Conservation (phyloP, 2,329 filamentous ascomycete genomes). For the Cercospora citrullina region DNA sequence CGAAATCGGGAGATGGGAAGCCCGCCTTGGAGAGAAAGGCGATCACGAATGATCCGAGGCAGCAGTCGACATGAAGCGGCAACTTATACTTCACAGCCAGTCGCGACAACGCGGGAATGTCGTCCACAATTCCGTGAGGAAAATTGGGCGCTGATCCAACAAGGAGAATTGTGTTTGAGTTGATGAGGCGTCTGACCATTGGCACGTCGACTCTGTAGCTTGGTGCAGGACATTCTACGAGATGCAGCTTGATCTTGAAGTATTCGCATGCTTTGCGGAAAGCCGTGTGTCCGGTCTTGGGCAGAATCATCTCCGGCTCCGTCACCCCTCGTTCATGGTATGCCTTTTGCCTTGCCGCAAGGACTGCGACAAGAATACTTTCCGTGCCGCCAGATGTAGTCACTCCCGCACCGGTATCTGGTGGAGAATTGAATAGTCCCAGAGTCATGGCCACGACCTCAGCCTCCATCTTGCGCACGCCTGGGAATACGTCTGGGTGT, state of each 20-base stretch:
- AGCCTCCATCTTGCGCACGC: slow-evolving; percentile 98
- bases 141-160: slow-evolving; percentile 97
- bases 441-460: slow-evolving; percentile 92
- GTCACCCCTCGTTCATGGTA: slow-evolving; percentile 81
- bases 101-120: slow-evolving; percentile 80
- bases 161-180: slow-evolving; percentile 88
- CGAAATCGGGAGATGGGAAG: slow-evolving; percentile 83
- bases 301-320: slow-evolving; percentile 96
- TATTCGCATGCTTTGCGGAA: slow-evolving; percentile 95
- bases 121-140: slow-evolving; percentile 96
- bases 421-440: slow-evolving; percentile 77
- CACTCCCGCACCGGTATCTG: slow-evolving; percentile 75
- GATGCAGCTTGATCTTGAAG: slow-evolving; percentile 93
- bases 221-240: slow-evolving; percentile 83
- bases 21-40: slow-evolving; percentile 91
- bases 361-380: slow-evolving; percentile 92
- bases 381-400: slow-evolving; percentile 93
- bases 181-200: slow-evolving; percentile 80
- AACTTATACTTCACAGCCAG: slow-evolving; percentile 77
- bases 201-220: slow-evolving; percentile 79
- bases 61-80: slow-evolving; percentile 95
- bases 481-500: slow-evolving; percentile 96
- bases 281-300: slow-evolving; percentile 90
- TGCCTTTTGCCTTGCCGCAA: slow-evolving; percentile 87
- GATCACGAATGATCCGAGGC: slow-evolving; percentile 90